Evolutionary conservation across 768 basidiomycete species (phyloP).

Genomic region (Trametes villosa): DNA sequence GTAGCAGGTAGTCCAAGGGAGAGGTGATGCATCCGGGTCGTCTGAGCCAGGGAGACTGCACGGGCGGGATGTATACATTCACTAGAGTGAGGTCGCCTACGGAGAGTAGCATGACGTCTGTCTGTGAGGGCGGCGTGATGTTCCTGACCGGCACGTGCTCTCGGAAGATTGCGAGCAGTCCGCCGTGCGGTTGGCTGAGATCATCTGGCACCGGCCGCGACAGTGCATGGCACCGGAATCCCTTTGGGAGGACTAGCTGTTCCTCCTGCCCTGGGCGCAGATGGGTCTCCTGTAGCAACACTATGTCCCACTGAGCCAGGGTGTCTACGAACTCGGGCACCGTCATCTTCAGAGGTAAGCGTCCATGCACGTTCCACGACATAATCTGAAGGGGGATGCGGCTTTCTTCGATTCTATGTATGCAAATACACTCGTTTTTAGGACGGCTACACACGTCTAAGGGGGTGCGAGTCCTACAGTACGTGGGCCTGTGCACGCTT

Average conservation of each 20-base stretch:
- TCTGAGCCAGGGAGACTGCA: neutral
- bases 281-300: neutral
- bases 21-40: neutral
- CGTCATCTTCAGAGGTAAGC: no score
- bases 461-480: no score
- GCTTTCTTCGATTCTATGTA: no score
- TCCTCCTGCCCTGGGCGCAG: neutral
- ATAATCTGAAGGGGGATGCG: no score
- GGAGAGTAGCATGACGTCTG: neutral
- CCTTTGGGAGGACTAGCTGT: neutral
- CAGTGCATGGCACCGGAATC: neutral
- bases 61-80: neutral
- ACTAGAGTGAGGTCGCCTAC: neutral
- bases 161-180: neutral
- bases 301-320: neutral
- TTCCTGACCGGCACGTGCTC: neutral
- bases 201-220: neutral
- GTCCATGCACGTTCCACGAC: no score
- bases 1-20: neutral
- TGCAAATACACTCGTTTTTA: no score
- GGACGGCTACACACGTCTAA: no score
- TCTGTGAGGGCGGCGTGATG: neutral
- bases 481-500: no score
- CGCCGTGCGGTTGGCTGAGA: neutral
- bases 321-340: no score